Percentiles rank a stretch among this genome's conserved stretches.
Conservation (phyloP, 2,329 filamentous ascomycete species). For the Colletotrichum neosansevieriae region DNA sequence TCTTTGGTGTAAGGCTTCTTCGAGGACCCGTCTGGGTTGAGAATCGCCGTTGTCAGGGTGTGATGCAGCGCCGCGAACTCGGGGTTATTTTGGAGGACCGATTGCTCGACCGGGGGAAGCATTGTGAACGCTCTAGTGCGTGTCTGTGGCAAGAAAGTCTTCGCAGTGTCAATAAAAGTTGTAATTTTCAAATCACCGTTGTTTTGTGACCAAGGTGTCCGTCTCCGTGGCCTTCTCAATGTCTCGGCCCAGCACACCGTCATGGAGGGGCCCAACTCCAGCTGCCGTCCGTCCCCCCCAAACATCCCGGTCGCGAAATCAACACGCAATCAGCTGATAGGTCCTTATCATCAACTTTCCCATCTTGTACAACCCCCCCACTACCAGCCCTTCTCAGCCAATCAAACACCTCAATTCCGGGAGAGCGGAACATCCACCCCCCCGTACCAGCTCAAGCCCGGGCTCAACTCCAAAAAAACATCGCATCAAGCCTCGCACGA, state of each 20-base stretch:
- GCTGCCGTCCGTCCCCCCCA: not conserved
- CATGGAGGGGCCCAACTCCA: no score
- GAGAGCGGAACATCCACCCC: slow-evolving; percentile 25
- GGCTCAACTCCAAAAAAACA: slow-evolving; percentile 30
- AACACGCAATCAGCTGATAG: slow-evolving; percentile 52
- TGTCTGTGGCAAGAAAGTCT: no score
- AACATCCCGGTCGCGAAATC: slow-evolving; percentile 45
- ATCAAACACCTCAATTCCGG: not conserved
- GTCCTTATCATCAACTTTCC: slow-evolving; percentile 21
- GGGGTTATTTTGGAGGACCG: slow-evolving; percentile 67
- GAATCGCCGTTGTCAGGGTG: slow-evolving; percentile 63
- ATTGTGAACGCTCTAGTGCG: slow-evolving; percentile 49
- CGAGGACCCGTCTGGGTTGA: slow-evolving; percentile 70
- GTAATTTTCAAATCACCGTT: no score
- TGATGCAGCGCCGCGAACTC: slow-evolving; percentile 70
- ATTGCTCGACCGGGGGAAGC: slow-evolving; percentile 69
- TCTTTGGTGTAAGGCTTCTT: slow-evolving; percentile 63
- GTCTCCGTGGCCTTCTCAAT: no score
- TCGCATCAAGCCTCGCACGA: slow-evolving; percentile 8
- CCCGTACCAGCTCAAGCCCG: slow-evolving; percentile 21
- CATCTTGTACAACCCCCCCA: not conserved
- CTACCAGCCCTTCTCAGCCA: rapidly evolving
- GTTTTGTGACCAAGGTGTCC: no score
- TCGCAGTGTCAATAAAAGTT: no score
- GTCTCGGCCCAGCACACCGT: no score